A percentile compares a stretch with the other conserved stretches of the same genome.
These are phyloP conservation scores for Colletotrichum siamense DNA, from an alignment of 2,329 filamentous ascomycete genomes.

Conservation along the genomic window DNA sequence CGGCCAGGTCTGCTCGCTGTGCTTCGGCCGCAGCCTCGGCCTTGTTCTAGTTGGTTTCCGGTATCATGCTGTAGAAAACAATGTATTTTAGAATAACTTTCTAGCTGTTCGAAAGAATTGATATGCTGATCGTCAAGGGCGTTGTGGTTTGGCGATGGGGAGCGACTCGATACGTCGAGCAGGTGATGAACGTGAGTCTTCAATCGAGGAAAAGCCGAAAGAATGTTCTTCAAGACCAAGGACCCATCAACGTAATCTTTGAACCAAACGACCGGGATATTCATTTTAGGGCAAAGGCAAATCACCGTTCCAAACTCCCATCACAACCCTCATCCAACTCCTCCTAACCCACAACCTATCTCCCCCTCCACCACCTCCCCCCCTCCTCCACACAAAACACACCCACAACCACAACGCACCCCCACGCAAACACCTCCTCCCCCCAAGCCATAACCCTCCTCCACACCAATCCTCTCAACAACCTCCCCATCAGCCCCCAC, in stretches of 20 bases:
- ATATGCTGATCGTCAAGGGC: too few relatives aligned
- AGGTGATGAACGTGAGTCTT: rapidly evolving
- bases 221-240: too few relatives aligned
- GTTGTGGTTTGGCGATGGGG: rapidly evolving
- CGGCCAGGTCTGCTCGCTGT: rapidly evolving
- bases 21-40: too few relatives aligned
- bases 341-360: not conserved
- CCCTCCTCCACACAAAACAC: not conserved
- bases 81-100: too few relatives aligned
- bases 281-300: too few relatives aligned
- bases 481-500: not conserved
- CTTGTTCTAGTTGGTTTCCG: too few relatives aligned
- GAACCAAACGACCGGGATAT: too few relatives aligned
- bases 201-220: too few relatives aligned
- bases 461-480: not conserved
- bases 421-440: not conserved
- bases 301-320: rapidly evolving
- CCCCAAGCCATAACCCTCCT: not conserved
- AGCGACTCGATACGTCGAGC: too few relatives aligned
- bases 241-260: too few relatives aligned
- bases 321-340: rapidly evolving
- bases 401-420: not conserved
- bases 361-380: not conserved
- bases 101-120: too few relatives aligned
- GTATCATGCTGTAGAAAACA: too few relatives aligned